These are phyloP conservation scores for Spathaspora passalidarum DNA, from an alignment of 805 yeast species.

Conservation along the genomic window DNA sequence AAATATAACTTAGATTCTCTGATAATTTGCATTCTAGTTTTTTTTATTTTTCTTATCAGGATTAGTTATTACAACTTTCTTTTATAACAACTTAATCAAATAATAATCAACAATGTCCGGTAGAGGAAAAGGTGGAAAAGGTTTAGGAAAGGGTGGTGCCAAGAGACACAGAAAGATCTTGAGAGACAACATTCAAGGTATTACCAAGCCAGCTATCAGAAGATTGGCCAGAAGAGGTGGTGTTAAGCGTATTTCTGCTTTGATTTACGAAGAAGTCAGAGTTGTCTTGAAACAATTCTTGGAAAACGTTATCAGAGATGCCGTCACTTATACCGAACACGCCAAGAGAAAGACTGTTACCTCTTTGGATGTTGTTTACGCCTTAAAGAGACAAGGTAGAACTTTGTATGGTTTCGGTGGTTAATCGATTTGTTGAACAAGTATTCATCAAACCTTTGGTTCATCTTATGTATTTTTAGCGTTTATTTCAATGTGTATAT, in stretches of 20 bases:
- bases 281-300: slow-evolving; percentile 93
- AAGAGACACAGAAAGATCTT: slow-evolving; percentile 99
- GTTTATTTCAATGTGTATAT: neutral
- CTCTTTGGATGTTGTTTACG: slow-evolving; percentile 97
- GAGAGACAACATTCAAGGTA: slow-evolving; percentile 99
- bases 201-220: slow-evolving; percentile 99
- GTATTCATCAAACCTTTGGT: neutral
- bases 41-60: slow-evolving; percentile 1
- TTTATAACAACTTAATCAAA: slow-evolving; percentile 5
- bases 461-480: slow-evolving; percentile 2
- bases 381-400: slow-evolving; percentile 99
- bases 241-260: slow-evolving; percentile 99
- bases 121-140: slow-evolving; percentile 99
- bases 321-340: slow-evolving; percentile 99
- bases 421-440: slow-evolving; percentile 39
- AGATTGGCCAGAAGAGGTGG: slow-evolving; percentile 99
- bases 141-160: slow-evolving; percentile 99
- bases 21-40: neutral
- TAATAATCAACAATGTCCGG: slow-evolving; percentile 69
- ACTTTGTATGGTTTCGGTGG: slow-evolving; percentile 99
- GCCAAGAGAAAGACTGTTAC: slow-evolving; percentile 99
- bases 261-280: slow-evolving; percentile 98
- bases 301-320: slow-evolving; percentile 97
- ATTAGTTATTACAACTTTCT: neutral
- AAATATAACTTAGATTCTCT: slow-evolving; percentile 1